Evolutionary conservation across 1,284 basidiomycete genomes (phyloP), one percentile per base, ranked within the genome.

Genomic region (Rhodotorula sp.): DNA sequence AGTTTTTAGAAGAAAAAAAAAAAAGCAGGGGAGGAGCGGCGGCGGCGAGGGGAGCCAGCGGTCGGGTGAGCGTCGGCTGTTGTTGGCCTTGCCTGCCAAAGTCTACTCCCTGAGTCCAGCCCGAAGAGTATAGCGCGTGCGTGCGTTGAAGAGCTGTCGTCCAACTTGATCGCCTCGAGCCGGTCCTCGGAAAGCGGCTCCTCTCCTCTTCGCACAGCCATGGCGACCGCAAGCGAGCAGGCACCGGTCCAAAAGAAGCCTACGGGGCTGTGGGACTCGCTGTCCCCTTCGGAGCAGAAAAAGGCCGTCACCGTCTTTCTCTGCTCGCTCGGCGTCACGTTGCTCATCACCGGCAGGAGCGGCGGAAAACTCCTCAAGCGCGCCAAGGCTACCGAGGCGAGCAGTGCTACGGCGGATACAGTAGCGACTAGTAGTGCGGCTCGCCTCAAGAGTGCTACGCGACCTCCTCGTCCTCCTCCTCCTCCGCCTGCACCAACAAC

Each of bases 331-430:
- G 77, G 77, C 14, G 73, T 71, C 16, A 77, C 77, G 10, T 64
- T 78, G 21, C 70, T 78, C 20, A 51, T 78, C 8, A 77, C 77
- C 3, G 79, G 78, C 46, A 72, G 78, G n/a, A 76, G 69, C n/a
- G 76, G 75, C 20, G 69, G 76, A 5, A 65, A 66, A 20, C 66
- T 77, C 14, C 62, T 77, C 29, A 73, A 76, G n/a, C 54, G 59
- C 5, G 63, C 68, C 20, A 72, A 74, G 61, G 60, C 57, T 14
- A 16, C 52, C 8, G 61, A 68, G 29, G 47, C 49, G 12, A 8
- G 52, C 20, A 52, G 67, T 31, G 56, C 66, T 21, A n/a, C 61
- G 16, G 31, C 62, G 3, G 10, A 63, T 15, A 8, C 60, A 43
- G 47, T 29, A n/a, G 15, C 34, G 0, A n/a, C 23, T 8, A 14